Evolutionary conservation across 2,329 filamentous ascomycete genomes (phyloP).

Genomic region (Colletotrichum sp.): DNA sequence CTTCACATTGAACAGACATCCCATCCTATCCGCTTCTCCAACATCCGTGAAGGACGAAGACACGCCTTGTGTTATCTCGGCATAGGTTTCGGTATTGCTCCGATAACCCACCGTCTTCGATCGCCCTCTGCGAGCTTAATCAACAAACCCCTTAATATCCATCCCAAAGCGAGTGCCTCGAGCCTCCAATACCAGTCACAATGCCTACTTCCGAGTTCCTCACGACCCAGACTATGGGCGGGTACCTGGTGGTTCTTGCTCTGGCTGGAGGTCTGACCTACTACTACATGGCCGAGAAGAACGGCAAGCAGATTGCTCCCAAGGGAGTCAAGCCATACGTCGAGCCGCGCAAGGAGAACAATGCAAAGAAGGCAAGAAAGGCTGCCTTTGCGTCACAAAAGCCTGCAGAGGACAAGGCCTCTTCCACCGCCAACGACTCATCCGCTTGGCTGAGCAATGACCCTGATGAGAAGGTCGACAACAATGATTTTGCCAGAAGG

Average conservation of each 20-base stretch:
- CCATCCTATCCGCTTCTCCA: neutral
- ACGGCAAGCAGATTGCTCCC: conserved; percentile 27
- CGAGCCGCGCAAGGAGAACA: conserved; percentile 43
- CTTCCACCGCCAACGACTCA: conserved; percentile 30
- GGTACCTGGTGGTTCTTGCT: conserved; percentile 20
- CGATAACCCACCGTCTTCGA: neutral
- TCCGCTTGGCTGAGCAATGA: conserved; percentile 33
- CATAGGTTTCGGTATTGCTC: neutral
- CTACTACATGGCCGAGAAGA: conserved; percentile 28
- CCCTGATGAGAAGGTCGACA: conserved; percentile 66
- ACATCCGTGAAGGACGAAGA: neutral
- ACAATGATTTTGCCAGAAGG: conserved; percentile 78
- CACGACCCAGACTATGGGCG: conserved; percentile 19
- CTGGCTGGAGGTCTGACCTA: conserved; percentile 20
- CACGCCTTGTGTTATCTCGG: neutral
- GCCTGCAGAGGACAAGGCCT: conserved; percentile 35
- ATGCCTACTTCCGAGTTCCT: conserved; percentile 24
- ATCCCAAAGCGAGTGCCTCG: neutral
- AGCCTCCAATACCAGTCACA: conserved; percentile 14
- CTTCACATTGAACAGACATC: neutral
- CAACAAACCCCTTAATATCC: conserved; percentile 4
- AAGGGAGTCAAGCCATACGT: conserved; percentile 32
- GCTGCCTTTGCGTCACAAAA: conserved; percentile 45
- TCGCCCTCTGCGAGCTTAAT: neutral
- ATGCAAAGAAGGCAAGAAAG: conserved; percentile 52